Conservation (phyloP, 1,284 basidiomycete species). For the Ganoderma sp. region DNA sequence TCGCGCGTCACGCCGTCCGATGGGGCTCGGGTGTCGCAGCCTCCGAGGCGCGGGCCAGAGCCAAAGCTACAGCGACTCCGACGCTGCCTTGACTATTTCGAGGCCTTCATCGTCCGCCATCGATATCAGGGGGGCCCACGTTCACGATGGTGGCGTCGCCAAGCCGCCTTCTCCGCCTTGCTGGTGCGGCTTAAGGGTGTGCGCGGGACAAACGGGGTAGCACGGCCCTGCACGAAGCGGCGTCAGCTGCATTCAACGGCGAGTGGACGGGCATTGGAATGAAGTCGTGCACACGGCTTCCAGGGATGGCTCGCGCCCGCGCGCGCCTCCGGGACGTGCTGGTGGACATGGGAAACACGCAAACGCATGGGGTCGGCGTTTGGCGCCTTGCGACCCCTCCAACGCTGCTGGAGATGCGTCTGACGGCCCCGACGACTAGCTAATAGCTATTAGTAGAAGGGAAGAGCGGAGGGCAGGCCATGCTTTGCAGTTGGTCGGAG, state of each 20-base stretch:
- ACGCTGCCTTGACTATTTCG: slow-evolving; percentile 15
- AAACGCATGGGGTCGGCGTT: not conserved
- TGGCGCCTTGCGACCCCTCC: slow-evolving; percentile 3
- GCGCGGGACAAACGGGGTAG: not conserved
- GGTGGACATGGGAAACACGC: not conserved
- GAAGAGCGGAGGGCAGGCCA: slow-evolving; percentile 2
- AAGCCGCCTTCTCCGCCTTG: slow-evolving; percentile 3
- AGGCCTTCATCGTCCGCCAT: slow-evolving; percentile 11
- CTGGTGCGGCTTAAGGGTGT: not conserved
- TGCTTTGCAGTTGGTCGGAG: slow-evolving; percentile 6
- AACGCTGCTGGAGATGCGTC: not conserved
- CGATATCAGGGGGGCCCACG: slow-evolving; percentile 31
- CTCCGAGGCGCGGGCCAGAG: slow-evolving; percentile 5
- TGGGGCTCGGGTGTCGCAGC: not conserved
- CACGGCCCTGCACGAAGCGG: slow-evolving; percentile 3
- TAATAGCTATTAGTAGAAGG: not conserved
- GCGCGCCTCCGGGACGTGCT: slow-evolving; percentile 7
- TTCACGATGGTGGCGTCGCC: slow-evolving; percentile 26
- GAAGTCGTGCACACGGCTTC: not conserved
- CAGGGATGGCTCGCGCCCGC: not conserved
- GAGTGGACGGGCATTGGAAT: slow-evolving; percentile 7
- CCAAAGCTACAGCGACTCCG: not conserved
- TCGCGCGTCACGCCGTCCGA: slow-evolving; percentile 10
- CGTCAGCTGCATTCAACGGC: slow-evolving; percentile 6
- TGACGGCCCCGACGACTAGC: not conserved